Base-by-base conservation (phyloP, 129 eudicot species). In the Scalesia atractyloides region DNA sequence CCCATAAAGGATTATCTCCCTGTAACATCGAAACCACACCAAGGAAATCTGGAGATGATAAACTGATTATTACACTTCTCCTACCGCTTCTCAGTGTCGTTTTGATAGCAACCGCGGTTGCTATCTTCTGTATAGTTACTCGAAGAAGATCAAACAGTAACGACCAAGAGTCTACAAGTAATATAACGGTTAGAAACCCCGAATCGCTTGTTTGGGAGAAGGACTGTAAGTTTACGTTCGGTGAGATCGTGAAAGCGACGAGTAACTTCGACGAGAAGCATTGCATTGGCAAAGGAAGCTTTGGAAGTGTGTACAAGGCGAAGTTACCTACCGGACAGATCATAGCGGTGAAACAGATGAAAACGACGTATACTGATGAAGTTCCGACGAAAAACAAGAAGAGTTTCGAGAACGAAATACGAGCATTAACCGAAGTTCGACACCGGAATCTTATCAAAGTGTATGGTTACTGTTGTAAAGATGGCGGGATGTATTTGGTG, bases 251-350 rank as follows among this genome's bases (percentile, higher is more conserved):
- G 18, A 80, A 86, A 77, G 92, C 97, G 68, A 94, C 98, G 49
- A 89, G 82, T 64, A 81, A 88, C 86, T 94, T 94, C 73, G 76
- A 66, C 50, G 96, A 86, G 3, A 68, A 65, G 70, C 79, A 82
- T 66, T 88, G 96, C 83, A 86, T 94, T 12, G 98, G 98, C 18
- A 87, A 47, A 81, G 98, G 98, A 70, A 96, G 93, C 36, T 90
- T 86, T 53, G 96, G 98, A 39, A 90, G 82, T 16, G 97, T 94
- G 26, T 94, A 88, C 70, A 94, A 68, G 78, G 97, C 97, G 11
- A 73, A 65, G 9, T 65, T 94, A 69, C 64, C 77, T 16, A 82
- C 70, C 48, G 93, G 91, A 11, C 88, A 88, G 19, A 70, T 70
- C 9, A 86, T 88, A 17, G 98, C 96, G 4, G 93, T 90, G 37